phyloP scores from a whole-genome alignment of 2,329 filamentous ascomycete genomes.

The Emydomyces testavorans region DNA sequence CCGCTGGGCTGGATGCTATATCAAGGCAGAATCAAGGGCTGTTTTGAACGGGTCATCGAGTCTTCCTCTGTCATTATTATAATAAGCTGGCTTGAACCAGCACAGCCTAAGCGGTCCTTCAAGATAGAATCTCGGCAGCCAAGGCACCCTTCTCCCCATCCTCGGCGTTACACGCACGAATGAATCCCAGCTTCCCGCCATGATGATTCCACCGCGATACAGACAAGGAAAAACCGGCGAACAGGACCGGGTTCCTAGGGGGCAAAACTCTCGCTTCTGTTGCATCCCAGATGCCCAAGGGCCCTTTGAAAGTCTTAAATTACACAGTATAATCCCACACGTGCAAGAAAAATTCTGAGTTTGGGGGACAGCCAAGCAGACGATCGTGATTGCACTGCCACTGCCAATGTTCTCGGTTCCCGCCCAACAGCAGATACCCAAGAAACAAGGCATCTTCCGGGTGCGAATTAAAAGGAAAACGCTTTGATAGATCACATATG shows the following conservation, averaged over 20 bases:
- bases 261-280: not conserved
- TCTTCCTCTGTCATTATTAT: too few relatives aligned
- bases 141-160: too few relatives aligned
- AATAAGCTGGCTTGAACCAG: too few relatives aligned
- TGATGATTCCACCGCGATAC: too few relatives aligned
- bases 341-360: not conserved
- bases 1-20: too few relatives aligned
- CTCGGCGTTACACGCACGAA: too few relatives aligned
- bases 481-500: too few relatives aligned
- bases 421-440: constrained; percentile 7
- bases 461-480: not conserved
- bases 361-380: constrained; percentile 1
- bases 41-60: too few relatives aligned
- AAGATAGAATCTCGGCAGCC: too few relatives aligned
- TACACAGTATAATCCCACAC: not conserved
- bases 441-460: constrained; percentile 8
- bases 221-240: not conserved
- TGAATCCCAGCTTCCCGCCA: too few relatives aligned
- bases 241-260: not conserved
- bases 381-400: constrained; percentile 9
- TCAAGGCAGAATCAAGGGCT: too few relatives aligned
- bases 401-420: constrained; percentile 1
- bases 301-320: not conserved
- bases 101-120: too few relatives aligned
- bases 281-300: not conserved